phyloP scores from a whole-genome alignment of 2,329 filamentous ascomycete species.

The Pseudogymnoascus sp. region DNA sequence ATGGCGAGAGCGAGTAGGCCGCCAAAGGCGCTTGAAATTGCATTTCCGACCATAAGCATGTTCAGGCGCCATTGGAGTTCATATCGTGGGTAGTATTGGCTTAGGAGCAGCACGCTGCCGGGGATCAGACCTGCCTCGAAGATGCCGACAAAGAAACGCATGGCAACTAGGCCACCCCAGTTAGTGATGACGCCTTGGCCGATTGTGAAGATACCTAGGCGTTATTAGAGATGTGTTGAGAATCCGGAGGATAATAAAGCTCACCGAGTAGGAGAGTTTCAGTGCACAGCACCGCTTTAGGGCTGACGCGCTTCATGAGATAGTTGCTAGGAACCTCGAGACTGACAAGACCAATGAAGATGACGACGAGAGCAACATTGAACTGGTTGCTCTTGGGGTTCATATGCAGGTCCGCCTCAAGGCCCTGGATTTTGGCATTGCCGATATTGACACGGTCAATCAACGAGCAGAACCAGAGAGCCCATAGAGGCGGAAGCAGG shows the following conservation, averaged over 20 bases:
- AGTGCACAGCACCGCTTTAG: constrained; percentile 13
- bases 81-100: constrained; percentile 41
- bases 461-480: constrained; percentile 68
- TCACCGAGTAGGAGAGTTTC: constrained; percentile 32
- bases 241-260: constrained; percentile 30
- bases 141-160: constrained; percentile 31
- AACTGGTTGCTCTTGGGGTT: constrained; percentile 22
- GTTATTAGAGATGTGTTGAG: not conserved
- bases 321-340: constrained; percentile 18
- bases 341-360: constrained; percentile 36
- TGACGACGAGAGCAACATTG: constrained; percentile 29
- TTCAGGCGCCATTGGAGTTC: constrained; percentile 41
- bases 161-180: constrained; percentile 26
- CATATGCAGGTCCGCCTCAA: constrained; percentile 56
- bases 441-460: constrained; percentile 74
- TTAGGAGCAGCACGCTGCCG: constrained; percentile 32
- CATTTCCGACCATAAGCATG: constrained; percentile 37
- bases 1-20: constrained; percentile 20
- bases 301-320: constrained; percentile 30
- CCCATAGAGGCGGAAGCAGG: constrained; percentile 36
- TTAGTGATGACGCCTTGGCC: constrained; percentile 29
- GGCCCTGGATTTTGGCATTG: constrained; percentile 55
- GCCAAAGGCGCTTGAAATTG: constrained; percentile 19
- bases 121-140: constrained; percentile 35
- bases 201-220: constrained; percentile 28